Percentiles rank a stretch among this genome's conserved stretches.
phyloP scores from a whole-genome alignment of 1,139 yeast genomes.

The Protomyces gravidus region DNA sequence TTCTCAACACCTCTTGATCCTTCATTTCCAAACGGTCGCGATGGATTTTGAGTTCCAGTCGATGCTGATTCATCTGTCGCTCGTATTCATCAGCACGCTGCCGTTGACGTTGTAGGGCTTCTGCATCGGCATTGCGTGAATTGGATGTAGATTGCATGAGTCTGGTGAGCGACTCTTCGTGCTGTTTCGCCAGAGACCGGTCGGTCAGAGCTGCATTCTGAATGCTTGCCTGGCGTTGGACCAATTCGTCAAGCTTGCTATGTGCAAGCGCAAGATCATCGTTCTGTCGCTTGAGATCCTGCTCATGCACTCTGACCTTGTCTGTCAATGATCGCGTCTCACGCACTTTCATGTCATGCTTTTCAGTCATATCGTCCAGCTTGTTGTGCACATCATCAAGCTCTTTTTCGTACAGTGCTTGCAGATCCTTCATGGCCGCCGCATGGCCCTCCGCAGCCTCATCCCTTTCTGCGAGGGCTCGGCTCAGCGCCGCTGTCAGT shows the following conservation, averaged over 20 bases:
- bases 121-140: not conserved
- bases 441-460: conserved; percentile 19
- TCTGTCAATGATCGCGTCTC: not conserved
- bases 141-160: not conserved
- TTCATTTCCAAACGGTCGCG: not conserved
- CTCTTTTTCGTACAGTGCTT: conserved; percentile 20
- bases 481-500: not conserved
- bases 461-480: not conserved
- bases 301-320: not conserved
- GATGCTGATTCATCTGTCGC: not conserved
- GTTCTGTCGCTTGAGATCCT: not conserved
- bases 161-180: not conserved
- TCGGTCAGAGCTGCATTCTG: not conserved
- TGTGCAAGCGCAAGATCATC: not conserved
- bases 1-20: not conserved
- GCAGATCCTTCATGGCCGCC: conserved; percentile 18
- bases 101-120: not conserved
- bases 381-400: conserved; percentile 18
- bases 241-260: not conserved
- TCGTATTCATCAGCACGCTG: not conserved
- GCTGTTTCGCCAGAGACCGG: not conserved
- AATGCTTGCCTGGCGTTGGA: not conserved
- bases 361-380: conserved; percentile 1
- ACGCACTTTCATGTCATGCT: not conserved
- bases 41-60: not conserved